Evolutionary conservation across 169 alveolate species (phyloP).

Genomic region (Cryptosporidium ubiquitum): DNA sequence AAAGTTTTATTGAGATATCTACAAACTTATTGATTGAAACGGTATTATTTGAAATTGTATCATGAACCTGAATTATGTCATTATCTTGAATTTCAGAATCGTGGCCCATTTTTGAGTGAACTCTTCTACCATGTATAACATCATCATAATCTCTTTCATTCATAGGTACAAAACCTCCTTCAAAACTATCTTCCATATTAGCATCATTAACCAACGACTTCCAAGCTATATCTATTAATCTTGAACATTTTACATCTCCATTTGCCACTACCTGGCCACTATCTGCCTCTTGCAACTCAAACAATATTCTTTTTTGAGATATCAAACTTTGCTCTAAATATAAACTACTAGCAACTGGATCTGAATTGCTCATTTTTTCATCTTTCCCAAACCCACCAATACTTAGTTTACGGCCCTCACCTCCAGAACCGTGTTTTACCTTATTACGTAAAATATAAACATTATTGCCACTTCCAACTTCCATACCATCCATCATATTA

Average conservation of each 20-base stretch:
- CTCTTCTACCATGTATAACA: background rate
- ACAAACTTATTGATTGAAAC: slow-evolving; percentile 41
- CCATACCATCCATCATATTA: background rate
- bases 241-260: slow-evolving; percentile 48
- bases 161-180: background rate
- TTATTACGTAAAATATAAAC: slow-evolving; percentile 34
- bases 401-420: background rate
- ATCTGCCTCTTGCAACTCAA: slow-evolving; percentile 63
- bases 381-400: background rate
- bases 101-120: background rate
- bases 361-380: background rate
- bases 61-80: slow-evolving; percentile 52
- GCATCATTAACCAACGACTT: background rate
- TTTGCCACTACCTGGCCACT: slow-evolving; percentile 58
- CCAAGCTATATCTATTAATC: slow-evolving; percentile 45
- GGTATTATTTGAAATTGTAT: slow-evolving; percentile 25
- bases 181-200: background rate
- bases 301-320: slow-evolving; percentile 43
- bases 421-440: background rate
- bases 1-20: slow-evolving; percentile 17
- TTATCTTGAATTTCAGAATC: background rate
- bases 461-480: background rate
- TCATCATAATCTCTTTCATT: background rate
- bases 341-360: background rate
- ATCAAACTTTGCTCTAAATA: slow-evolving; percentile 50